Evolutionary conservation across 495 filamentous ascomycete species (phyloP).

Genomic region (Cudoniella acicularis): DNA sequence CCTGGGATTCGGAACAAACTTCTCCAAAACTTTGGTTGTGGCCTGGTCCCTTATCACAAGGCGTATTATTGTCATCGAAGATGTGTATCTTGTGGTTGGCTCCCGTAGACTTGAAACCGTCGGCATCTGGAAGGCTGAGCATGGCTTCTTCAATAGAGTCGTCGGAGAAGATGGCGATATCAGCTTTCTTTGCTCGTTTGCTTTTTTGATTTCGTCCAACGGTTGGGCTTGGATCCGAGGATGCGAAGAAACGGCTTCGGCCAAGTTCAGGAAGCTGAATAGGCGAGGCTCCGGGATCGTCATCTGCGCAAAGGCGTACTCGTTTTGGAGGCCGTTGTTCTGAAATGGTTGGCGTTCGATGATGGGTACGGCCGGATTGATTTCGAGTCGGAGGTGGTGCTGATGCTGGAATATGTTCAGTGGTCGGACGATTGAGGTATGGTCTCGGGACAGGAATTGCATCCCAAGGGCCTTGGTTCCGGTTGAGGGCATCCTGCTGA

Average conservation of each 20-base stretch:
- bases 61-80: conserved; percentile 4
- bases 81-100: conserved; percentile 8
- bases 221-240: conserved; percentile 47
- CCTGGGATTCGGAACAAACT: conserved; percentile 5
- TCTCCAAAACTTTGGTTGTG: not conserved
- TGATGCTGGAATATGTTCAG: conserved; percentile 34
- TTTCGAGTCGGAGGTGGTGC: conserved; percentile 30
- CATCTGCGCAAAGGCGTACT: conserved; percentile 50
- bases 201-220: conserved; percentile 38
- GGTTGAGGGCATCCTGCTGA: conserved; percentile 57
- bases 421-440: conserved; percentile 16
- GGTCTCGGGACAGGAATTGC: conserved; percentile 37
- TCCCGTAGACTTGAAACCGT: conserved; percentile 8
- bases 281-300: conserved; percentile 29
- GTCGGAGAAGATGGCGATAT: conserved; percentile 62
- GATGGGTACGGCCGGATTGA: conserved; percentile 16
- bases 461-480: conserved; percentile 52
- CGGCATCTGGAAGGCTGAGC: conserved; percentile 18
- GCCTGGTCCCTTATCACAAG: not conserved
- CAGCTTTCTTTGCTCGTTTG: conserved; percentile 46
- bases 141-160: conserved; percentile 58
- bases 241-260: conserved; percentile 58
- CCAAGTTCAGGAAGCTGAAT: conserved; percentile 31
- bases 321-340: conserved; percentile 54
- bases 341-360: conserved; percentile 37